These are phyloP conservation scores for Actinomortierella wolfii DNA, from an alignment of 371 early-diverging fungal species.

Conservation along the genomic window DNA sequence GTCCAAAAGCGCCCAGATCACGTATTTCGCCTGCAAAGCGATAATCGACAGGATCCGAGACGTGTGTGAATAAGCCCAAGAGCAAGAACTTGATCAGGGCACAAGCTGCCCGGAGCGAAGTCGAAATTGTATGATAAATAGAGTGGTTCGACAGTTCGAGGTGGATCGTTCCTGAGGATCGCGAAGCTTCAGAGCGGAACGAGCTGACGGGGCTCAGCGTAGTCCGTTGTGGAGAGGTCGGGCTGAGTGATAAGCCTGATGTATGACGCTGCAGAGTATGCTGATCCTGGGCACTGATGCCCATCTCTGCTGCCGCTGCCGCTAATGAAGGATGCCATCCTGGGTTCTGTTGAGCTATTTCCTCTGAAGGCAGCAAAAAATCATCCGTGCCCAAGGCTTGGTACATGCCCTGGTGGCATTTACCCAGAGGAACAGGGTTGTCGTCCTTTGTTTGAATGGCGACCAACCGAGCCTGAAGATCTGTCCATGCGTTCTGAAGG, in stretches of 20 bases:
- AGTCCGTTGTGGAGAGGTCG: no score
- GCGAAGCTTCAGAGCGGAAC: slow-evolving; percentile 28
- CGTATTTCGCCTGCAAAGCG: slow-evolving; percentile 43
- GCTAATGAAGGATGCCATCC: slow-evolving; percentile 25
- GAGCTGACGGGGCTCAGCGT: slow-evolving; percentile 30
- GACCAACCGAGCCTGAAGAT: slow-evolving; percentile 52
- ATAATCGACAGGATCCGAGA: slow-evolving; percentile 41
- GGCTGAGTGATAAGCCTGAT: background rate
- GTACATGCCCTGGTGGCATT: slow-evolving; percentile 65
- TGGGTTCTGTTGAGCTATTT: slow-evolving; percentile 27
- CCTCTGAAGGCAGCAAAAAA: slow-evolving; percentile 28
- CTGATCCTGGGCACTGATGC: slow-evolving; percentile 14
- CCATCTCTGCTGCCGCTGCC: slow-evolving; percentile 11
- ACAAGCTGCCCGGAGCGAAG: slow-evolving; percentile 32
- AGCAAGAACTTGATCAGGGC: slow-evolving; percentile 29
- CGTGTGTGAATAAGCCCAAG: slow-evolving; percentile 39
- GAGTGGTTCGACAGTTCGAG: slow-evolving; percentile 43
- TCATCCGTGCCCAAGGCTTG: slow-evolving; percentile 57
- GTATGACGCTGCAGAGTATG: slow-evolving; percentile 4
- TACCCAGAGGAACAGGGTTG: slow-evolving; percentile 59
- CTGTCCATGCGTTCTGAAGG: slow-evolving; percentile 64
- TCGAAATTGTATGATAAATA: slow-evolving; percentile 33
- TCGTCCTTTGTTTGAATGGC: slow-evolving; percentile 46
- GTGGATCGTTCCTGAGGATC: slow-evolving; percentile 20
- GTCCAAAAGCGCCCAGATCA: slow-evolving; percentile 40